A percentile compares a stretch with the other conserved stretches of the same genome.
Conservation (phyloP, 2,329 filamentous ascomycete species). For the Scedosporium apiospermum region DNA sequence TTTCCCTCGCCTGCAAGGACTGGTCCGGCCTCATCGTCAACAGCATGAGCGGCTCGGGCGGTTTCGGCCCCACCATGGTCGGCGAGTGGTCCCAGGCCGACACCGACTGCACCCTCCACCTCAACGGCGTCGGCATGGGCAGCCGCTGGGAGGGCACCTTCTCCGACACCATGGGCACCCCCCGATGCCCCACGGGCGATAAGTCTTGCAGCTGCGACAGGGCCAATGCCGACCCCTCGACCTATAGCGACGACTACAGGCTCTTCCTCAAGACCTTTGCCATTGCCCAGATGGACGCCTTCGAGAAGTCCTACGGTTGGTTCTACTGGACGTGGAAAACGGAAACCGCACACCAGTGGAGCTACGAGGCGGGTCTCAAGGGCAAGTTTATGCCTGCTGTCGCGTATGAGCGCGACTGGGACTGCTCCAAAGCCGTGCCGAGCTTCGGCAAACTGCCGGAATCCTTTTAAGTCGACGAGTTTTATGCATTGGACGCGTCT, state of each 20-base stretch:
- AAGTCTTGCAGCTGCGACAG: slow-evolving; percentile 59
- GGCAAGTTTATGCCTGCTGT: slow-evolving; percentile 72
- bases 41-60: slow-evolving; percentile 63
- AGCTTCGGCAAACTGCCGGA: background rate
- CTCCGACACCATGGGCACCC: slow-evolving; percentile 55
- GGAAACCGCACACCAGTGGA: slow-evolving; percentile 81
- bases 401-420: slow-evolving; percentile 62
- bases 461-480: background rate
- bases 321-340: slow-evolving; percentile 99
- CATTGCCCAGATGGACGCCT: slow-evolving; percentile 90
- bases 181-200: slow-evolving; percentile 63
- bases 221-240: slow-evolving; percentile 63
- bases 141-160: slow-evolving; percentile 89
- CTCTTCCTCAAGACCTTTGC: slow-evolving; percentile 82
- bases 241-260: slow-evolving; percentile 69
- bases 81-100: slow-evolving; percentile 98
- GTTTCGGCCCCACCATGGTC: slow-evolving; percentile 88
- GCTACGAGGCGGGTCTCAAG: slow-evolving; percentile 69
- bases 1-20: slow-evolving; percentile 76
- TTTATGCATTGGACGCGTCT: background rate
- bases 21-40: slow-evolving; percentile 73
- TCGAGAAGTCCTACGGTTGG: slow-evolving; percentile 92
- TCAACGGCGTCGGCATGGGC: slow-evolving; percentile 85
- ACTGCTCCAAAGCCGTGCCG: slow-evolving; percentile 51
- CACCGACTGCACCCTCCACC: slow-evolving; percentile 78